Base-by-base conservation (phyloP, 1,284 basidiomycete genomes). In the Golubevia pallescens region DNA sequence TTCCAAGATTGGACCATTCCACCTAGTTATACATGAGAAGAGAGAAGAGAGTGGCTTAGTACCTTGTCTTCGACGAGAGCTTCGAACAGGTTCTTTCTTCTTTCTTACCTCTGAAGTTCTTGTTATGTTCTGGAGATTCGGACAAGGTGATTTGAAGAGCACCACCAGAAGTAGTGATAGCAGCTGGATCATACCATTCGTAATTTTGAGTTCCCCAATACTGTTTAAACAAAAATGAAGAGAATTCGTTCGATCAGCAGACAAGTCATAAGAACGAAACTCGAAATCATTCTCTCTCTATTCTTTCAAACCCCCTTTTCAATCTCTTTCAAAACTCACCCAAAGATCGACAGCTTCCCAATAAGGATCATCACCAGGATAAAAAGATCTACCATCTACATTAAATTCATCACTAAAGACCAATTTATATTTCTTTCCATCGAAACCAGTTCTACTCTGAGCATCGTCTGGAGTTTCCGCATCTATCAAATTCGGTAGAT, bases 41-140 rank as follows among this genome's bases (percentile, higher is more conserved):
- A n/a, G n/a, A n/a, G n/a, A n/a, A n/a, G n/a, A n/a, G n/a, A n/a
- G n/a, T n/a, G n/a, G n/a, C n/a, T n/a, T n/a, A n/a, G n/a, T n/a
- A n/a, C 80, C 63, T 96, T 94, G 73, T 90, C 90, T 70, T 90
- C 91, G 28, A 92, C 88, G 42, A 97, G 88, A 1, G 92, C 90
- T 75, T 93, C 94, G 65, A 97, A n/a, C n/a, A n/a, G n/a, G n/a
- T n/a, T n/a, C n/a, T n/a, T n/a, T n/a, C n/a, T n/a, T n/a, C n/a
- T n/a, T n/a, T 62, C 57, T 48, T 58, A 14, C 61, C 24, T 1
- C 79, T 76, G 74, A 84, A 85, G 71, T 84, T 79, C 56, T 78
- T 66, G 58, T 80, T 79, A 66, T 81, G 75, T 34, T 76, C 76
- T 6, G 63, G 58, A 20, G 73, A 68, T 68, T 84, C 65, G 42